Conservation (phyloP, 768 basidiomycete genomes). For the Sutorius australiensis region DNA sequence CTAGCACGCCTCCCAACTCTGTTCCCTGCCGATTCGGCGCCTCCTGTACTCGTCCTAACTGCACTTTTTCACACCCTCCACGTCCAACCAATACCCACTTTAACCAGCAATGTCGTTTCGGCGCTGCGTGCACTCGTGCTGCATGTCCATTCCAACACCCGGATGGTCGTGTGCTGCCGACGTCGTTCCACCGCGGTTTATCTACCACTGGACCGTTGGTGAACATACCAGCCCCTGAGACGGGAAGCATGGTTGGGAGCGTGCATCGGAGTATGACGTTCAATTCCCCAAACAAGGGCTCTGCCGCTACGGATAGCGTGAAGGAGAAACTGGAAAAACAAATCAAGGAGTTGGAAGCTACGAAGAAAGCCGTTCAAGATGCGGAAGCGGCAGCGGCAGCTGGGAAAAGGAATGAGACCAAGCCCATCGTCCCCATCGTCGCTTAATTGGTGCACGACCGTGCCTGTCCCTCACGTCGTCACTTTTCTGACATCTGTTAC, state of each 20-base stretch:
- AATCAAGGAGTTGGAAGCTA: conserved; percentile 65
- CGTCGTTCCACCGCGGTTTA: conserved; percentile 77
- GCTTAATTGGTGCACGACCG: conserved; percentile 19
- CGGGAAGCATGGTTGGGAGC: conserved; percentile 66
- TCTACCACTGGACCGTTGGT: conserved; percentile 57
- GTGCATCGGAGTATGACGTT: conserved; percentile 71
- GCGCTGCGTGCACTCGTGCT: conserved; percentile 78
- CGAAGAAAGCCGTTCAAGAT: conserved; percentile 63
- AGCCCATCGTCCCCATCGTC: conserved; percentile 42
- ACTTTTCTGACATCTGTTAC: not conserved
- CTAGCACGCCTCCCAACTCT: conserved; percentile 24
- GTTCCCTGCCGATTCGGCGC: conserved; percentile 67
- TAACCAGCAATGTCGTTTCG: conserved; percentile 72
- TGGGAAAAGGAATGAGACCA: conserved; percentile 55
- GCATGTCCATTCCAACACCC: conserved; percentile 92
- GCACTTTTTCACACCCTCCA: conserved; percentile 65
- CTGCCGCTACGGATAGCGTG: conserved; percentile 29
- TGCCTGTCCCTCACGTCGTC: not conserved
- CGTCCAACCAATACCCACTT: conserved; percentile 38
- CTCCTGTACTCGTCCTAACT: conserved; percentile 64
- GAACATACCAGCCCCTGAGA: conserved; percentile 56
- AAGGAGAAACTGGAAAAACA: conserved; percentile 49
- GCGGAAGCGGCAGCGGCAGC: conserved; percentile 57
- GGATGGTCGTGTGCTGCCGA: conserved; percentile 74
- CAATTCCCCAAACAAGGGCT: conserved; percentile 38